Evolutionary conservation across 805 yeast species (phyloP).

Genomic region (Pichia eremophila): DNA sequence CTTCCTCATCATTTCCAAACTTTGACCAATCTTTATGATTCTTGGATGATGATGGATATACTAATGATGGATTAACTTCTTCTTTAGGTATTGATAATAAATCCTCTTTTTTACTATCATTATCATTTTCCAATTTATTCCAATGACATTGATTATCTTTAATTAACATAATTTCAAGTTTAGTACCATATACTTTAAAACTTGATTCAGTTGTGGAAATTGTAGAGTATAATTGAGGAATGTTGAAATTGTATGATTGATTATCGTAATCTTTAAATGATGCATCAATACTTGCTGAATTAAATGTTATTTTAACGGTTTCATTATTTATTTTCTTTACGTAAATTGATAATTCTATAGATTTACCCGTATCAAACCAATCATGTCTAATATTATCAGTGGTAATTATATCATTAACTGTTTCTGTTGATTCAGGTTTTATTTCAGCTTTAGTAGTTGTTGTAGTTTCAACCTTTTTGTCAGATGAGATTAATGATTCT

Average conservation of each 20-base stretch:
- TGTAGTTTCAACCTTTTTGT: neutral
- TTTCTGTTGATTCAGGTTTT: too few relatives aligned
- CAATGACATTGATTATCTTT: constrained; percentile 5
- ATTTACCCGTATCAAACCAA: constrained; percentile 59
- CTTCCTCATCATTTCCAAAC: constrained; percentile 30
- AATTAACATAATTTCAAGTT: constrained; percentile 41
- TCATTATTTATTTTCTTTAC: constrained; percentile 55
- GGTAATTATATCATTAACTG: neutral
- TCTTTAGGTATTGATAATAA: neutral
- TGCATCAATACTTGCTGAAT: constrained; percentile 28
- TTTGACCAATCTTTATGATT: constrained; percentile 64
- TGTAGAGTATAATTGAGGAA: constrained; percentile 48
- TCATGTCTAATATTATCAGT: constrained; percentile 39
- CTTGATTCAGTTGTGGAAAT: constrained; percentile 32
- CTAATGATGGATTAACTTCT: neutral
- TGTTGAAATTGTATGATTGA: constrained; percentile 42
- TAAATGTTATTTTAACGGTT: constrained; percentile 32
- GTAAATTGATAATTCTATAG: constrained; percentile 60
- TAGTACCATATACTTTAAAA: constrained; percentile 54
- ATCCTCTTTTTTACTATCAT: neutral
- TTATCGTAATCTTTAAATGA: constrained; percentile 39
- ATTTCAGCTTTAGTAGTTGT: neutral
- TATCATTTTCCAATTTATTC: neutral
- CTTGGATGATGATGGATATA: constrained; percentile 59
- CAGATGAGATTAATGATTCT: neutral